These are phyloP conservation scores for Colletotrichum caudatum DNA, from an alignment of 2,329 filamentous ascomycete genomes.

Conservation along the genomic window DNA sequence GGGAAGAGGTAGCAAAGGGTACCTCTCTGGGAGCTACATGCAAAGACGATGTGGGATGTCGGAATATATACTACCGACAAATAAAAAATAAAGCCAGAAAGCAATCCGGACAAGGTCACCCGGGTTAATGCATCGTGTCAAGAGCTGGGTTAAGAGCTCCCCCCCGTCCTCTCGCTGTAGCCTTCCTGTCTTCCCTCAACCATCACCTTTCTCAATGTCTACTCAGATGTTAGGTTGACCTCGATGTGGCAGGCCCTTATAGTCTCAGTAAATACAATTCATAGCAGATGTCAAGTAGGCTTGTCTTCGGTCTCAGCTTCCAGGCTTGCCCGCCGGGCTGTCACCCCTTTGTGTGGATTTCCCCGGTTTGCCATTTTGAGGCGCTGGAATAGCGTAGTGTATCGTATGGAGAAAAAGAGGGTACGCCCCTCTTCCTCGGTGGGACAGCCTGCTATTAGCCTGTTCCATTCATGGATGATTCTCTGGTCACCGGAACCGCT, in stretches of 20 bases:
- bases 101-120: not conserved
- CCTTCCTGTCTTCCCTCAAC: not conserved
- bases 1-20: not conserved
- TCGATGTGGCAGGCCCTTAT: constrained; percentile 1
- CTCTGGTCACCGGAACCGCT: constrained; percentile 29
- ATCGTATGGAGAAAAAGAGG: constrained; percentile 4
- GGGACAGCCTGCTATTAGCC: constrained; percentile 5
- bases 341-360: constrained; percentile 27
- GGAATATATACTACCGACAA: constrained; percentile 32
- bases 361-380: constrained; percentile 16
- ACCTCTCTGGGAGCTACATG: constrained; percentile 9
- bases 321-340: not conserved
- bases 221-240: not conserved
- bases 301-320: not conserved
- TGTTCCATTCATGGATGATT: constrained; percentile 40
- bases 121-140: constrained; percentile 24
- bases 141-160: constrained; percentile 10
- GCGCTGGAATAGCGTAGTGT: not conserved
- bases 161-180: not conserved
- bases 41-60: constrained; percentile 8
- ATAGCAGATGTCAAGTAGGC: not conserved
- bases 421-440: constrained; percentile 15
- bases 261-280: not conserved
- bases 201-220: constrained; percentile 3
- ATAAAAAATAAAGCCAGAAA: not conserved